Base-by-base conservation (phyloP, 1,284 basidiomycete species). In the Malassezia japonica region DNA sequence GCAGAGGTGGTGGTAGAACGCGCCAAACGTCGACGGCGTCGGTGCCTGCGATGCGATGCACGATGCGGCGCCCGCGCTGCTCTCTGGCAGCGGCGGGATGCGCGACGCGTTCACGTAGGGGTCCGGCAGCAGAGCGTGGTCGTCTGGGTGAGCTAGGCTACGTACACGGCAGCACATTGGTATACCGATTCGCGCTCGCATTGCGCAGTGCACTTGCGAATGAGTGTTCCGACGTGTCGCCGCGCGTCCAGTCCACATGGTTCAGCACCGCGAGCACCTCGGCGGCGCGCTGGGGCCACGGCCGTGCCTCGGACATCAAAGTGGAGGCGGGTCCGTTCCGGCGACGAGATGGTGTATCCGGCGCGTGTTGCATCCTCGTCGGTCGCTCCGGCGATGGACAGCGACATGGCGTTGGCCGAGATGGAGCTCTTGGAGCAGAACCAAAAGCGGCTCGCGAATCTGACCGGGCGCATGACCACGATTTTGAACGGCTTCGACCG, bases 41-140 rank as follows among this genome's bases (percentile, higher is more conserved):
- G 92, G 92, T 0, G 92, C 92, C 74, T 98, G 92, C 1, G 90
- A 92, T 1, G 89, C 91, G 53, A 98, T 92, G 69, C 91, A 98
- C 35, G 58, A 44, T n/a, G 49, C 31, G 15, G 16, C 38, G 83
- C 75, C 32, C 20, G n/a, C 10, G 4, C 3, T 6, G 6, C 25
- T 23, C 5, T 33, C 39, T 15, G 46, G 44, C n/a, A 65, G 49
- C 2, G 61, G 50, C 4, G 65, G 57, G 36, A 70, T 61, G 16
- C 50, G 51, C 6, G 63, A 55, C 5, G 67, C 67, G 20, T 70
- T 70, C 32, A 67, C 40, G 32, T 67, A 70, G 0, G 58, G 39
- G 1, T 56, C 64, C 1, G 61, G 56, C 3, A 66, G 48, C 10
- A 68, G 34, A 18, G 64, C 49, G 38, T 61, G 53, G 35, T 67